Conservation (phyloP, 495 filamentous ascomycete genomes). For the Aspergillus bridgeri region DNA sequence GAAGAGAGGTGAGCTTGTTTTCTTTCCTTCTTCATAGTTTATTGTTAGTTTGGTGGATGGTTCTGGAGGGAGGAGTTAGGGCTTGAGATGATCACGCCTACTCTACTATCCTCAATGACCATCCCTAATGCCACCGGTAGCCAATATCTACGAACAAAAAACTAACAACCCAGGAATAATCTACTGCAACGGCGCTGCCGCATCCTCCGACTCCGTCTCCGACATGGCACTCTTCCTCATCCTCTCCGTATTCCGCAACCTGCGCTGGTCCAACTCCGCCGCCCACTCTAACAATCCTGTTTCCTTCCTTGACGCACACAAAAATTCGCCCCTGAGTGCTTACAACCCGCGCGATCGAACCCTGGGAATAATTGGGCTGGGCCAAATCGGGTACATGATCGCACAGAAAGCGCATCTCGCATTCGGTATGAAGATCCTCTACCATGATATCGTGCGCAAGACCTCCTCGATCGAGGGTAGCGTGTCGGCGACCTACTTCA, state of each 20-base stretch:
- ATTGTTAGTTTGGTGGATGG: too few species aligned
- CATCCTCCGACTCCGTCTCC: conserved; percentile 64
- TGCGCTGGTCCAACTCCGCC: conserved; percentile 58
- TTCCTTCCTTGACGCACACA: conserved; percentile 55
- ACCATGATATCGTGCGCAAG: conserved; percentile 64
- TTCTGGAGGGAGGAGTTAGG: too few species aligned
- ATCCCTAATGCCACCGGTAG: too few species aligned
- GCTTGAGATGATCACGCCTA: too few species aligned
- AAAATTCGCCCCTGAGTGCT: conserved; percentile 49
- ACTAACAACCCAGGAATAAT: conserved; percentile 50
- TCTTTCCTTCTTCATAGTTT: too few species aligned
- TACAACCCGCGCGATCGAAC: conserved; percentile 46
- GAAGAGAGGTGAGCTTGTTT: conserved; percentile 52
- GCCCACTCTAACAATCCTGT: conserved; percentile 26
- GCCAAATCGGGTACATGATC: conserved; percentile 65
- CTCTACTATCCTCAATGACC: too few species aligned
- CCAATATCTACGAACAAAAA: too few species aligned
- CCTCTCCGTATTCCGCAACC: conserved; percentile 61
- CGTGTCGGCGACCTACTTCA: conserved; percentile 47
- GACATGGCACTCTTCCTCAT: conserved; percentile 60
- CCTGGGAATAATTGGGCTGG: conserved; percentile 64
- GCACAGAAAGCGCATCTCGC: conserved; percentile 57
- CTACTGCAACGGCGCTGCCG: conserved; percentile 68
- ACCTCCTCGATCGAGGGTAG: conserved; percentile 23
- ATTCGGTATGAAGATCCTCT: conserved; percentile 66